These are phyloP conservation scores for Zygosaccharomyces lentus DNA, from an alignment of 805 yeast genomes.

Conservation along the genomic window DNA sequence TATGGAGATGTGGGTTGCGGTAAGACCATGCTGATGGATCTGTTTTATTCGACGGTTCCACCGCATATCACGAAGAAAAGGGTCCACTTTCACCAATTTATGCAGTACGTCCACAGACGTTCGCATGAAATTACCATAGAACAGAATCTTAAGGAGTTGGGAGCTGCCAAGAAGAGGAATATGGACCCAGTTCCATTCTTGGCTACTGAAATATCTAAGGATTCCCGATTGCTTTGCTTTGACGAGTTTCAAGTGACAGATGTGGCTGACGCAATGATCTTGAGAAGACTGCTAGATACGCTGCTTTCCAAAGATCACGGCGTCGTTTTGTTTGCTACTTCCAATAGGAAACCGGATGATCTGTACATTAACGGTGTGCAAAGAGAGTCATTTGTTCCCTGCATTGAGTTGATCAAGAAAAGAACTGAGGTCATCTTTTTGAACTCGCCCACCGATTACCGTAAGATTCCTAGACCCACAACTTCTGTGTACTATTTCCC, in stretches of 20 bases:
- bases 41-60: constrained; percentile 84
- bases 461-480: constrained; percentile 80
- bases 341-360: constrained; percentile 93
- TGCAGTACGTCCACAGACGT: constrained; percentile 89
- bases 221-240: constrained; percentile 78
- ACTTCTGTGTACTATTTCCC: constrained; percentile 78
- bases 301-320: constrained; percentile 75
- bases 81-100: constrained; percentile 93
- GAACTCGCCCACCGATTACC: constrained; percentile 90
- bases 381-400: constrained; percentile 85
- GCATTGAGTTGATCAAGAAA: constrained; percentile 72
- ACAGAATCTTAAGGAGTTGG: constrained; percentile 44
- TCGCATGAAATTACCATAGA: constrained; percentile 66
- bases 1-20: constrained; percentile 99
- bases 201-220: constrained; percentile 77
- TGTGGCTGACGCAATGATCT: constrained; percentile 96
- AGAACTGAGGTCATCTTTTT: constrained; percentile 73
- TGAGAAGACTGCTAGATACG: constrained; percentile 66
- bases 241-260: constrained; percentile 98
- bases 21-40: constrained; percentile 96
- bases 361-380: constrained; percentile 92
- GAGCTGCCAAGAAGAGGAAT: constrained; percentile 42
- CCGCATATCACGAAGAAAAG: constrained; percentile 69
- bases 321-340: constrained; percentile 83
- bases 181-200: constrained; percentile 78